Evolutionary conservation across 2,329 filamentous ascomycete genomes (phyloP).

Genomic region (Dactylella cylindrospora): DNA sequence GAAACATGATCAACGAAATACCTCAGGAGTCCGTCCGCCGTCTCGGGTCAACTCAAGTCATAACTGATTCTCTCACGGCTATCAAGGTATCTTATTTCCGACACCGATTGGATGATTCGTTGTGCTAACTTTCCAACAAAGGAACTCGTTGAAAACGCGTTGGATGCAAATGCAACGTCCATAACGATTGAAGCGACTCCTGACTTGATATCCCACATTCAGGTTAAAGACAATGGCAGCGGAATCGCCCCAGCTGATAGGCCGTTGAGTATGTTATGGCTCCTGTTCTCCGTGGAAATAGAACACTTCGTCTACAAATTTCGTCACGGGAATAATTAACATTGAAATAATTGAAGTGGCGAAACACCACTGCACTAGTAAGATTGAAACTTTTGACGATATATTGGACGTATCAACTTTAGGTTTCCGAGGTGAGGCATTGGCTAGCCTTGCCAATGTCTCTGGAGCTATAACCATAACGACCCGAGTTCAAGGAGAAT

Average conservation of each 20-base stretch:
- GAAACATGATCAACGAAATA: conserved; percentile 40
- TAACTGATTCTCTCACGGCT: conserved; percentile 46
- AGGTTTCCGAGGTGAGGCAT: conserved; percentile 66
- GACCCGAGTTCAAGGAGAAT: conserved; percentile 62
- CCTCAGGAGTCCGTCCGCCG: conserved; percentile 44
- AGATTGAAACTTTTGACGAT: conserved; percentile 62
- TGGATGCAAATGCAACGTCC: conserved; percentile 63
- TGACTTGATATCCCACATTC: conserved; percentile 64
- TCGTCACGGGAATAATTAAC: neutral
- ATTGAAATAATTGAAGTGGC: too few relatives aligned
- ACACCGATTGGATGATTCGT: conserved; percentile 46
- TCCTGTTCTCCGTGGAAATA: too few relatives aligned
- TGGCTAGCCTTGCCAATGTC: conserved; percentile 64
- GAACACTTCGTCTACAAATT: too few relatives aligned
- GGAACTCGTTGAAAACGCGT: conserved; percentile 68
- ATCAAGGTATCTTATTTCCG: conserved; percentile 40
- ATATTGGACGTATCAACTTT: conserved; percentile 61
- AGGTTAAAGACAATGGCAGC: conserved; percentile 65
- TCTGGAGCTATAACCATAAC: conserved; percentile 58
- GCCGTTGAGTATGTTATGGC: conserved; percentile 50
- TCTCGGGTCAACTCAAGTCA: conserved; percentile 47
- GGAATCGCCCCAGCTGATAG: conserved; percentile 63
- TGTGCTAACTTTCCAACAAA: conserved; percentile 55
- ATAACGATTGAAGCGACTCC: conserved; percentile 62
- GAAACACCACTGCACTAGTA: conserved; percentile 64